phyloP scores from a whole-genome alignment of 2,329 filamentous ascomycete species.

The Epichloe uncinata region DNA sequence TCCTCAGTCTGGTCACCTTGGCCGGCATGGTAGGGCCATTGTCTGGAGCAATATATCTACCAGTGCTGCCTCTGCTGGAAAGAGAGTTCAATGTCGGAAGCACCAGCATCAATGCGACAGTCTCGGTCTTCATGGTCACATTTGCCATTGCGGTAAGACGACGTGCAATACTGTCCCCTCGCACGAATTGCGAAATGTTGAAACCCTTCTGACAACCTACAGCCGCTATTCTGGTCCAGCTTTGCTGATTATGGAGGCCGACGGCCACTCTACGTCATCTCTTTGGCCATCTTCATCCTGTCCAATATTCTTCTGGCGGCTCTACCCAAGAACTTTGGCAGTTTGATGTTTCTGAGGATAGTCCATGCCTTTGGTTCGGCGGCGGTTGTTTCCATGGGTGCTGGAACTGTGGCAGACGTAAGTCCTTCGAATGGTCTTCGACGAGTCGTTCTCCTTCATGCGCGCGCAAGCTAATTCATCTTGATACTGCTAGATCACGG shows the following conservation, averaged over 20 bases:
- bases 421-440: background rate
- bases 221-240: slow-evolving; percentile 28
- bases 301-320: slow-evolving; percentile 25
- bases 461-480: background rate
- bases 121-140: slow-evolving; percentile 30
- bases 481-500: slow-evolving; percentile 13
- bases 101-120: slow-evolving; percentile 27
- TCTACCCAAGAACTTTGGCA: slow-evolving; percentile 23
- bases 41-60: slow-evolving; percentile 30
- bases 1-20: slow-evolving; percentile 24
- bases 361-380: slow-evolving; percentile 29
- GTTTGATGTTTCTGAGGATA: slow-evolving; percentile 25
- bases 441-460: background rate
- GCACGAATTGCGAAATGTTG: no score
- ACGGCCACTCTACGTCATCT: slow-evolving; percentile 26
- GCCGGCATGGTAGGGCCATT: slow-evolving; percentile 30
- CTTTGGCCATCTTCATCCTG: slow-evolving; percentile 24
- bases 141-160: slow-evolving; percentile 24
- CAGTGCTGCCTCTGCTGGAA: slow-evolving; percentile 24
- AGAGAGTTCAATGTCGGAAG: slow-evolving; percentile 22
- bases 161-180: no score
- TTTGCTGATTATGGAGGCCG: slow-evolving; percentile 26
- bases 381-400: slow-evolving; percentile 28
- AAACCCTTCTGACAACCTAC: background rate
- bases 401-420: slow-evolving; percentile 28